phyloP scores from a whole-genome alignment of 768 basidiomycete genomes.

The Suillus variegatus region DNA sequence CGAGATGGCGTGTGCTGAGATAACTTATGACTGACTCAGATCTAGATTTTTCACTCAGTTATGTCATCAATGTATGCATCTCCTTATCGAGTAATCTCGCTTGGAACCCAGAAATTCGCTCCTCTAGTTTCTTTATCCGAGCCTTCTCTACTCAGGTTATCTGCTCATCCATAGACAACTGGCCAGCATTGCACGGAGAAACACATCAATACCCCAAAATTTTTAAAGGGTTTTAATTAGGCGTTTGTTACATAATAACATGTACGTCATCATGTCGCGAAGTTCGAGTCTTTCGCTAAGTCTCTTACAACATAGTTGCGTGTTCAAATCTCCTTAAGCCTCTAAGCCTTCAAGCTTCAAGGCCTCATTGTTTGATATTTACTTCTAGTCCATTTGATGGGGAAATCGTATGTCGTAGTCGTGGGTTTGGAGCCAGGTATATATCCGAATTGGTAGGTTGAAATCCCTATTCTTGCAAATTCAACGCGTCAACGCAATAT shows the following conservation, averaged over 20 bases:
- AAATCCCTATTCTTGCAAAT: conserved; percentile 9
- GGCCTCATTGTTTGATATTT: not conserved
- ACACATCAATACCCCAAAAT: not conserved
- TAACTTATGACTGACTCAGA: not conserved
- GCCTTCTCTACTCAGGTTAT: not conserved
- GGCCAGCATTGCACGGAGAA: not conserved
- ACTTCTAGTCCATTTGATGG: conserved; percentile 12
- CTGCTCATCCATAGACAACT: not conserved
- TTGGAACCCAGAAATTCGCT: not conserved
- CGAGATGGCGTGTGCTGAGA: not conserved
- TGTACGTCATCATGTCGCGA: not conserved
- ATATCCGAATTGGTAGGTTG: conserved; percentile 28
- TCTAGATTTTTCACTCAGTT: not conserved
- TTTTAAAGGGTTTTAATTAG: not conserved
- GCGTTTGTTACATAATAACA: not conserved
- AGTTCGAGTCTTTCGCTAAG: not conserved
- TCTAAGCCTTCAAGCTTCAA: not conserved
- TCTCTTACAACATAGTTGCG: not conserved
- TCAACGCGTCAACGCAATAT: conserved; percentile 19
- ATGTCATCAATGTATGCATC: not conserved
- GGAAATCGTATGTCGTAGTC: conserved; percentile 31
- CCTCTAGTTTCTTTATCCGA: not conserved
- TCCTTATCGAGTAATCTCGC: not conserved
- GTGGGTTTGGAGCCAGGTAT: conserved; percentile 30
- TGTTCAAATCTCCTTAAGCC: not conserved